These are phyloP conservation scores for Penicillium manginii DNA, from an alignment of 495 filamentous ascomycete species.

Conservation along the genomic window DNA sequence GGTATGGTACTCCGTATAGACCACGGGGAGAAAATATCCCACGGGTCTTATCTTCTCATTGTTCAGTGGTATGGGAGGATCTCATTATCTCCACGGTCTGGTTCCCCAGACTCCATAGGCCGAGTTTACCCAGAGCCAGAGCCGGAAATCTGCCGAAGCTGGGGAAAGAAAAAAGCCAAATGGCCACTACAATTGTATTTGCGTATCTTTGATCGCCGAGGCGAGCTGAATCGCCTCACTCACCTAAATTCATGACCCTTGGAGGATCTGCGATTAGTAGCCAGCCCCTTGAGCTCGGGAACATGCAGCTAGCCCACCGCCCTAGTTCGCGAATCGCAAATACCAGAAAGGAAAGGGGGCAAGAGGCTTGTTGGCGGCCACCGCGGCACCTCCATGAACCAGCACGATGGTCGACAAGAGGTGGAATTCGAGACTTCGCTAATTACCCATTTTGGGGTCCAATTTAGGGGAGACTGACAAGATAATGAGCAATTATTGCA, in stretches of 20 bases:
- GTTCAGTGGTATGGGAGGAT: background rate
- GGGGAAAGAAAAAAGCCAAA: background rate
- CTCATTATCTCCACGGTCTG: background rate
- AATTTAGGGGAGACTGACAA: background rate
- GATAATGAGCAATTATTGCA: conserved; percentile 4
- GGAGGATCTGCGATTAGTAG: conserved; percentile 30
- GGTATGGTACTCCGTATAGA: background rate
- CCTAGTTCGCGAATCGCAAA: conserved; percentile 14
- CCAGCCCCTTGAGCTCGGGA: conserved; percentile 11
- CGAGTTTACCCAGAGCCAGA: background rate
- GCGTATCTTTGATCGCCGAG: background rate
- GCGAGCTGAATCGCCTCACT: background rate
- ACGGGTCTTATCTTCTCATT: background rate
- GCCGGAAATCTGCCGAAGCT: background rate
- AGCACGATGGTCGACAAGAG: background rate
- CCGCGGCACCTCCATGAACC: background rate
- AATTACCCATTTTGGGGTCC: background rate
- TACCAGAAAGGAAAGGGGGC: background rate
- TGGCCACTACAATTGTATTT: background rate
- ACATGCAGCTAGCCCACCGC: conserved; percentile 20
- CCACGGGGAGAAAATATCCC: background rate
- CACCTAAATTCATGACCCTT: conserved; percentile 12
- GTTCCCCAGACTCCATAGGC: background rate
- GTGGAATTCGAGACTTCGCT: background rate
- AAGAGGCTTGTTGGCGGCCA: background rate